Conservation (phyloP, 164 flowering plant species). For the Vitis vinifera region ASM3070453v1 NC_081812.1:19479001-19479500, state of each 20-base stretch:
- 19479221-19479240: constrained; percentile 12
- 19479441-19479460: constrained; percentile 29
- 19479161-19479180: constrained; percentile 12
- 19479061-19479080: background rate
- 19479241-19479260: constrained; percentile 27
- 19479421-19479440: constrained; percentile 22
- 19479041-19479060: constrained; percentile 7
- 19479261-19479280: constrained; percentile 14
- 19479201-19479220: constrained; percentile 23
- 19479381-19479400: constrained; percentile 2
- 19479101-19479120: background rate
- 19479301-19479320: constrained; percentile 23
- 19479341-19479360: constrained; percentile 15
- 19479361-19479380: constrained; percentile 22
- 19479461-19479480: constrained; percentile 58
- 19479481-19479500: constrained; percentile 57
- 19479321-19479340: constrained; percentile 19
- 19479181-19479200: constrained; percentile 27
- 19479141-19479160: constrained; percentile 10
- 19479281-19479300: constrained; percentile 40
- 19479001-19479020: background rate
- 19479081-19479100: background rate
- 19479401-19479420: constrained; percentile 6
- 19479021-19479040: background rate
- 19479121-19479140: constrained; percentile 11